Percentiles rank a stretch among this genome's conserved stretches.
Evolutionary conservation across 345 rosid genomes (phyloP).

Genomic region (Odontarrhena argentea): DNA sequence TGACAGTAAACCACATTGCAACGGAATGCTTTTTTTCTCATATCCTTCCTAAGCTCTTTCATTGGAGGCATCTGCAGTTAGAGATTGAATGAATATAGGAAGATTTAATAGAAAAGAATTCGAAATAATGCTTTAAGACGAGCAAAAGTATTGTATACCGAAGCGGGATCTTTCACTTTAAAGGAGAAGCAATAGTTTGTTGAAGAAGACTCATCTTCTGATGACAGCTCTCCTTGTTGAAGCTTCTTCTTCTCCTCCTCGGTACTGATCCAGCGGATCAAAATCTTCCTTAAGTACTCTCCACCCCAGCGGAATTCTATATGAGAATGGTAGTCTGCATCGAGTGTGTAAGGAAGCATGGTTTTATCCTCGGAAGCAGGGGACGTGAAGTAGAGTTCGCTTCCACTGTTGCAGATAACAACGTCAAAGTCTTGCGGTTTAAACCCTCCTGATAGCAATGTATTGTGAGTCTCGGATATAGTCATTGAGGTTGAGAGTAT

Average conservation of each 20-base stretch:
- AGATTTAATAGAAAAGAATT: neutral
- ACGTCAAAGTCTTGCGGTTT: constrained; percentile 68
- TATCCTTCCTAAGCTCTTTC: constrained; percentile 62
- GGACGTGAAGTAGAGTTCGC: constrained; percentile 70
- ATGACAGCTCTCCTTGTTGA: constrained; percentile 45
- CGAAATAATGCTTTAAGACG: neutral
- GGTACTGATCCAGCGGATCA: constrained; percentile 69
- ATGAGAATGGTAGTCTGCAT: constrained; percentile 75
- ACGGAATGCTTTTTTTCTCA: constrained; percentile 76
- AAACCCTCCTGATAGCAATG: constrained; percentile 55
- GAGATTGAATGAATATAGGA: neutral
- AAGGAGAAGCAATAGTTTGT: constrained; percentile 60
- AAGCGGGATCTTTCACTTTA: constrained; percentile 49
- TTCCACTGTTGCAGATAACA: constrained; percentile 80
- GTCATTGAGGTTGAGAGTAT: constrained; percentile 68
- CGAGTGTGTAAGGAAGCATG: constrained; percentile 55
- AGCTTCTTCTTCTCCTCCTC: constrained; percentile 48
- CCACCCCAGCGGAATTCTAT: constrained; percentile 85
- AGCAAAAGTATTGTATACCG: constrained; percentile 42
- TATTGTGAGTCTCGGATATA: constrained; percentile 59
- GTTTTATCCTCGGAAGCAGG: constrained; percentile 49
- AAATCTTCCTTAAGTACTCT: constrained; percentile 66
- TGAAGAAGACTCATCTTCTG: constrained; percentile 58
- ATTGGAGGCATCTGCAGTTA: constrained; percentile 58
- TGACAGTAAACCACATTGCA: constrained; percentile 69